Percentiles rank a stretch among this genome's conserved stretches.
phyloP scores from a whole-genome alignment of 2,329 filamentous ascomycete species.

The Colletotrichum zoysiae region DNA sequence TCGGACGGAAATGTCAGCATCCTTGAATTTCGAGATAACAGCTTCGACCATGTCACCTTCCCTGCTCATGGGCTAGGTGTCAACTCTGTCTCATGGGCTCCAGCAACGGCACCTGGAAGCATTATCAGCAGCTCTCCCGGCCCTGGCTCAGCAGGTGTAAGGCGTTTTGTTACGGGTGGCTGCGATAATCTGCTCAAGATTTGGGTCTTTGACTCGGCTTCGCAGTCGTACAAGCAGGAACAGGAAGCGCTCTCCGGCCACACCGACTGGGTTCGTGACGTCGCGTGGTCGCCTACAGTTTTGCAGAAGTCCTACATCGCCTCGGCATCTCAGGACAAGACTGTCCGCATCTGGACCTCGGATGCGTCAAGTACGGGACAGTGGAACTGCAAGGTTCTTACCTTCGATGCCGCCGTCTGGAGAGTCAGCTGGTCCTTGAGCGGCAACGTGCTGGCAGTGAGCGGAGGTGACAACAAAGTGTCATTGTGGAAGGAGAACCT shows the following conservation, averaged over 20 bases:
- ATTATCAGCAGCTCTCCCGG: slow-evolving; percentile 79
- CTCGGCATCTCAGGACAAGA: slow-evolving; percentile 95
- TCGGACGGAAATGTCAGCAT: slow-evolving; percentile 95
- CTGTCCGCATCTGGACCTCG: slow-evolving; percentile 95
- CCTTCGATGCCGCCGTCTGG: slow-evolving; percentile 93
- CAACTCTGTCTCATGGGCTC: slow-evolving; percentile 96
- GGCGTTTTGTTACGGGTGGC: slow-evolving; percentile 93
- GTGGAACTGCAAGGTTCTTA: slow-evolving; percentile 88
- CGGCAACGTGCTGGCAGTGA: slow-evolving; percentile 95
- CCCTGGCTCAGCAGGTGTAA: slow-evolving; percentile 71
- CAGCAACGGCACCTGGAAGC: slow-evolving; percentile 84
- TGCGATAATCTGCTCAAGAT: slow-evolving; percentile 95
- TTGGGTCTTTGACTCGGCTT: slow-evolving; percentile 82
- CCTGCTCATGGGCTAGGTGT: slow-evolving; percentile 93
- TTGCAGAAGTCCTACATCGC: slow-evolving; percentile 97
- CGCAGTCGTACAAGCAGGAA: slow-evolving; percentile 72
- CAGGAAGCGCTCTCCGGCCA: slow-evolving; percentile 80
- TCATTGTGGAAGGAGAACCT: slow-evolving; percentile 99
- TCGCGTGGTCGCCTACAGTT: slow-evolving; percentile 96
- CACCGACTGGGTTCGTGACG: slow-evolving; percentile 96
- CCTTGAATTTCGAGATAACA: slow-evolving; percentile 96
- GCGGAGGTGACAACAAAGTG: slow-evolving; percentile 95
- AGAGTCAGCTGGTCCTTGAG: slow-evolving; percentile 98
- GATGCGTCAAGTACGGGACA: slow-evolving; percentile 74
- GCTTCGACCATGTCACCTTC: slow-evolving; percentile 90